These are phyloP conservation scores for Peronospora belbahrii DNA, from an alignment of 352 stramenopile species.

Conservation along the genomic window DNA sequence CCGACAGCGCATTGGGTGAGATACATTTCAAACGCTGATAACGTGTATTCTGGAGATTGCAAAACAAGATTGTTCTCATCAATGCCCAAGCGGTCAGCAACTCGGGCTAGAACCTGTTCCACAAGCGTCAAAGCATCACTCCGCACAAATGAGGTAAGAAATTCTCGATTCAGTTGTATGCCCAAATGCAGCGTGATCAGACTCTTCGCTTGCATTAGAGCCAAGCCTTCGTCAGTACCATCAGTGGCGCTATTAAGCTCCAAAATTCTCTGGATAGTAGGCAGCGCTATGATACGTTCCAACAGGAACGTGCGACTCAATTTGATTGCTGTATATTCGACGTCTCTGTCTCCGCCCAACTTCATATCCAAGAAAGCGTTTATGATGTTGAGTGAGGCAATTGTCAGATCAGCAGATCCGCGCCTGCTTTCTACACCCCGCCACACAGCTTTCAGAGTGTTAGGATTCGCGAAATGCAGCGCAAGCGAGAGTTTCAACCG, in stretches of 20 bases:
- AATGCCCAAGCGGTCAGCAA: conserved; percentile 17
- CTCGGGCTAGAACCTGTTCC: conserved; percentile 24
- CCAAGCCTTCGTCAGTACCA: conserved; percentile 5
- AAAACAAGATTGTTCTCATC: conserved; percentile 1
- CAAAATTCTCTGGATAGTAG: conserved; percentile 26
- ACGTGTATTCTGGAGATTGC: conserved; percentile 4
- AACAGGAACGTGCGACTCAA: conserved; percentile 29
- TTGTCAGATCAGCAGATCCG: conserved; percentile 24
- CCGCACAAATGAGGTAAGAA: conserved; percentile 36
- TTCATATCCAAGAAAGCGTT: conserved; percentile 57
- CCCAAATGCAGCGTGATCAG: conserved; percentile 59
- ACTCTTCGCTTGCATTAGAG: conserved; percentile 48
- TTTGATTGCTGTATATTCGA: conserved; percentile 25
- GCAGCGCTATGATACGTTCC: conserved; percentile 28
- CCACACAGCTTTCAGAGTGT: conserved; percentile 38
- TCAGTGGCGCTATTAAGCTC: background rate
- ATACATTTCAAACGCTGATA: conserved; percentile 36
- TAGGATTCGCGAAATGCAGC: conserved; percentile 30
- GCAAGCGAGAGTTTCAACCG: conserved; percentile 28
- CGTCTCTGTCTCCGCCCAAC: conserved; percentile 17
- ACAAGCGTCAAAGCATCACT: conserved; percentile 24
- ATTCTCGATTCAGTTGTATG: conserved; percentile 34
- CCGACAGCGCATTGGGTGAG: conserved; percentile 56
- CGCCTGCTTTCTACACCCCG: conserved; percentile 18
- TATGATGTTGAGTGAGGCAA: conserved; percentile 56